These are phyloP conservation scores for Bassia scoparia DNA, from an alignment of 148 eudicot genomes.

Conservation along the genomic window DNA sequence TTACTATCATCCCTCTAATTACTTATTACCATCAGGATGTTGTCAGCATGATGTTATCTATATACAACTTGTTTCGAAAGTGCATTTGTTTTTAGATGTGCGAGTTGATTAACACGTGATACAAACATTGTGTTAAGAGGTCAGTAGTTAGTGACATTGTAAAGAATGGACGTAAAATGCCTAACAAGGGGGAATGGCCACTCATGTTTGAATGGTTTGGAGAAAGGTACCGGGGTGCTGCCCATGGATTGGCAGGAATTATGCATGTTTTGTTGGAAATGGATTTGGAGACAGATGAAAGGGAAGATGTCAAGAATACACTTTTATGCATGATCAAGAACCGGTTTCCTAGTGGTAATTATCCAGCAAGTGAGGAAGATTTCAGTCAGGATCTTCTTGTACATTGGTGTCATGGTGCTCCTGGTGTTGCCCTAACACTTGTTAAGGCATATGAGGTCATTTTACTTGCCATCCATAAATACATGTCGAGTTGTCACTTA, in stretches of 20 bases:
- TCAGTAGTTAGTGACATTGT: slow-evolving; percentile 38
- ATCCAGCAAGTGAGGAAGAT: slow-evolving; percentile 39
- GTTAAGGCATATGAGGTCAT: slow-evolving; percentile 61
- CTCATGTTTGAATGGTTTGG: slow-evolving; percentile 57
- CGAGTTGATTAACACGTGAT: not conserved
- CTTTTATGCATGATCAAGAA: slow-evolving; percentile 49
- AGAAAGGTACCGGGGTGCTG: slow-evolving; percentile 57
- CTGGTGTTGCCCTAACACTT: slow-evolving; percentile 53
- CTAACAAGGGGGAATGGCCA: slow-evolving; percentile 38
- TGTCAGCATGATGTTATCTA: not conserved
- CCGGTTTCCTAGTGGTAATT: slow-evolving; percentile 45
- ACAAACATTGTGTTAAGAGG: slow-evolving; percentile 26
- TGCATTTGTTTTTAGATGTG: not conserved
- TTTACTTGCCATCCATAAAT: not conserved
- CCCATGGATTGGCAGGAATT: slow-evolving; percentile 68
- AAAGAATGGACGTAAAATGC: slow-evolving; percentile 41
- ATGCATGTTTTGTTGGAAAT: slow-evolving; percentile 51
- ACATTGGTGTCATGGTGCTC: slow-evolving; percentile 70
- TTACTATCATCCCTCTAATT: no score
- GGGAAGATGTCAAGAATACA: slow-evolving; percentile 48
- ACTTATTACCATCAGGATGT: not conserved
- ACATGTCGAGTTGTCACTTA: no score
- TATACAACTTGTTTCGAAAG: not conserved
- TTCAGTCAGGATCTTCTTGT: slow-evolving; percentile 37
- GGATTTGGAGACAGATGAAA: slow-evolving; percentile 43